Evolutionary conservation across 2,329 filamentous ascomycete species (phyloP).

Genomic region (Pseudopyrenochaeta lycopersici): DNA sequence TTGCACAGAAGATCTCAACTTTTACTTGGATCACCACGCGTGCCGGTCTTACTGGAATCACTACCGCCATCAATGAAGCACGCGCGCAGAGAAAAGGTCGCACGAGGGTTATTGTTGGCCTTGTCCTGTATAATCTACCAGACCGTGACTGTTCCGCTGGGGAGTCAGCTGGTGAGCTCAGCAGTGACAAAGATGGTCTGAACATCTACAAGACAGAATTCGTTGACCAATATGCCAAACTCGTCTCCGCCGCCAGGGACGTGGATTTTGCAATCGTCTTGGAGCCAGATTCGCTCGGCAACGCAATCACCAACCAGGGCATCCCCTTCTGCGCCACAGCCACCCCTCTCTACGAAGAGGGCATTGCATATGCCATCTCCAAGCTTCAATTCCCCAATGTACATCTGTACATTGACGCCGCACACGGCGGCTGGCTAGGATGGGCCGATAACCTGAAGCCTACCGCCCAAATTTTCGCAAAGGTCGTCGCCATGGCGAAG

Average conservation of each 20-base stretch:
- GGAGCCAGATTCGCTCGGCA: constrained; percentile 39
- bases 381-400: constrained; percentile 40
- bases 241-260: constrained; percentile 31
- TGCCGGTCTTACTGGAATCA: constrained; percentile 26
- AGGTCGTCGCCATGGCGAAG: constrained; percentile 34
- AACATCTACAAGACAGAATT: constrained; percentile 39
- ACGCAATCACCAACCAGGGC: constrained; percentile 38
- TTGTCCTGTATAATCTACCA: constrained; percentile 89
- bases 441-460: constrained; percentile 41
- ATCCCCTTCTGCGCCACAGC: constrained; percentile 31
- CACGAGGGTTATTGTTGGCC: constrained; percentile 34
- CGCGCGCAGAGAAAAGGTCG: constrained; percentile 26
- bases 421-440: constrained; percentile 41
- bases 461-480: constrained; percentile 34
- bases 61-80: constrained; percentile 30
- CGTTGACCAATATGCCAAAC: constrained; percentile 36
- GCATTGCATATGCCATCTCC: constrained; percentile 40
- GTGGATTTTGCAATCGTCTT: constrained; percentile 41
- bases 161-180: constrained; percentile 83
- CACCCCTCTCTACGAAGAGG: constrained; percentile 37
- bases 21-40: constrained; percentile 39
- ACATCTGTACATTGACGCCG: constrained; percentile 40
- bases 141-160: constrained; percentile 84
- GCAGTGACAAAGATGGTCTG: constrained; percentile 64
- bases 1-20: constrained; percentile 36